Evolutionary conservation across 345 rosid genomes (phyloP).

Genomic region (Brassica juncea): DNA sequence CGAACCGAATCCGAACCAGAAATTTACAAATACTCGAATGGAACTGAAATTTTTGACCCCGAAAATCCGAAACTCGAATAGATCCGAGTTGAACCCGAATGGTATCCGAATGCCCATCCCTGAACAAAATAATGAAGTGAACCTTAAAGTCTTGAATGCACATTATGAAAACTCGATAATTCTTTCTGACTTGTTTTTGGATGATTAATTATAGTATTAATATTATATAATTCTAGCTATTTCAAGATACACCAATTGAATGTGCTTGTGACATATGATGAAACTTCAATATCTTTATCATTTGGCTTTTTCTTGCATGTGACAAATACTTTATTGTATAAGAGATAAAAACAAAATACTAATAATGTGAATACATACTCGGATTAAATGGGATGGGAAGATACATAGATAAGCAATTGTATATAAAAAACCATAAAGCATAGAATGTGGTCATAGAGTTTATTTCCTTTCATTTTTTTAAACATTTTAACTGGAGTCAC

Average conservation of each 20-base stretch:
- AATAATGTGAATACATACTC: conserved; percentile 8
- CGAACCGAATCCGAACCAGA: too few relatives aligned
- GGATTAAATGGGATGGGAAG: neutral
- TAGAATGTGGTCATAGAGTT: neutral
- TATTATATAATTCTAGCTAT: neutral
- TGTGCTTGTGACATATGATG: conserved; percentile 24
- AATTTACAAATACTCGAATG: too few relatives aligned
- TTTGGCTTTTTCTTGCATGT: conserved; percentile 32
- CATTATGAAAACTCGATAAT: neutral
- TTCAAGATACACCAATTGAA: conserved; percentile 19
- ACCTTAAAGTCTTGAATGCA: neutral
- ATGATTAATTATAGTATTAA: conserved; percentile 4
- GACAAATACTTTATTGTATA: conserved; percentile 21
- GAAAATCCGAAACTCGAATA: too few relatives aligned
- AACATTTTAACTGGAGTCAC: neutral
- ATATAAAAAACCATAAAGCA: neutral
- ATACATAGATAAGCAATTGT: neutral
- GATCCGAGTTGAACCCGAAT: too few relatives aligned
- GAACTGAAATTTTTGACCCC: too few relatives aligned
- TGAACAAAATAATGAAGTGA: neutral
- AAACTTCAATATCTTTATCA: conserved; percentile 11
- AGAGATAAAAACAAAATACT: conserved; percentile 22
- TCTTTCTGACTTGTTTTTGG: neutral
- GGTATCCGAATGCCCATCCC: too few relatives aligned
- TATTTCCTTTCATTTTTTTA: too few relatives aligned